phyloP scores from a whole-genome alignment of 2,329 filamentous ascomycete species.

The Didymella pomorum region DNA sequence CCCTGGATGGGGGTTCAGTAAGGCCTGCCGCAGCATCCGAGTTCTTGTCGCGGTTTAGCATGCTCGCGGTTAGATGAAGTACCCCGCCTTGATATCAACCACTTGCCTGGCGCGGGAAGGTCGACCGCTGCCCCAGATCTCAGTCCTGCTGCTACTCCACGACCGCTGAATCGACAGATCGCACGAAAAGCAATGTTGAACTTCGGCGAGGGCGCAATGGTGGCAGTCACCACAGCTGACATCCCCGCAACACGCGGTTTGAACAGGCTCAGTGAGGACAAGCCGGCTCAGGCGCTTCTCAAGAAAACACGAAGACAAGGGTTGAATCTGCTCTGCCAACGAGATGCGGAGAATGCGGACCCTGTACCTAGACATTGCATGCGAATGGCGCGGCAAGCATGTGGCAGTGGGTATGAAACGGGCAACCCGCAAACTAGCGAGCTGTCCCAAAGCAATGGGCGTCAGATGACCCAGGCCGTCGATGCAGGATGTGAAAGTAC shows the following conservation, averaged over 20 bases:
- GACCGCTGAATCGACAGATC: conserved; percentile 22
- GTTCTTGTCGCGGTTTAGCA: conserved; percentile 11
- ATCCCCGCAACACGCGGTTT: conserved; percentile 37
- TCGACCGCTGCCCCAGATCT: conserved; percentile 6
- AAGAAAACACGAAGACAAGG: conserved; percentile 30
- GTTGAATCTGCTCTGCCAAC: conserved; percentile 28
- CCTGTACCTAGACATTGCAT: conserved; percentile 29
- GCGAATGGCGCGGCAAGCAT: conserved; percentile 32
- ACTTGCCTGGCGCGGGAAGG: conserved; percentile 5
- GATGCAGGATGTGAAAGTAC: conserved; percentile 23
- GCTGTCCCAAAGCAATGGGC: conserved; percentile 24
- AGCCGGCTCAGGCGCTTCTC: conserved; percentile 45
- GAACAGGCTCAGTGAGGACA: conserved; percentile 19
- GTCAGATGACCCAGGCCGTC: conserved; percentile 44
- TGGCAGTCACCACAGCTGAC: conserved; percentile 19
- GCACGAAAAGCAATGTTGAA: conserved; percentile 22
- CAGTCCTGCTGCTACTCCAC: not conserved
- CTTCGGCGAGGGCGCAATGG: conserved; percentile 26
- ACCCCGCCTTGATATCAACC: conserved; percentile 12
- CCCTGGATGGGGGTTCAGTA: conserved; percentile 1
- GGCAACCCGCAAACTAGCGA: conserved; percentile 26
- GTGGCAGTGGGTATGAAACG: conserved; percentile 28
- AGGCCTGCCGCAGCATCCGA: conserved; percentile 10
- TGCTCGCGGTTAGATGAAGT: conserved; percentile 8
- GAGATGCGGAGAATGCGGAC: conserved; percentile 26